Evolutionary conservation across 192 early-diverging fungal genomes (phyloP).

Genomic region (Coemansia sp.): DNA sequence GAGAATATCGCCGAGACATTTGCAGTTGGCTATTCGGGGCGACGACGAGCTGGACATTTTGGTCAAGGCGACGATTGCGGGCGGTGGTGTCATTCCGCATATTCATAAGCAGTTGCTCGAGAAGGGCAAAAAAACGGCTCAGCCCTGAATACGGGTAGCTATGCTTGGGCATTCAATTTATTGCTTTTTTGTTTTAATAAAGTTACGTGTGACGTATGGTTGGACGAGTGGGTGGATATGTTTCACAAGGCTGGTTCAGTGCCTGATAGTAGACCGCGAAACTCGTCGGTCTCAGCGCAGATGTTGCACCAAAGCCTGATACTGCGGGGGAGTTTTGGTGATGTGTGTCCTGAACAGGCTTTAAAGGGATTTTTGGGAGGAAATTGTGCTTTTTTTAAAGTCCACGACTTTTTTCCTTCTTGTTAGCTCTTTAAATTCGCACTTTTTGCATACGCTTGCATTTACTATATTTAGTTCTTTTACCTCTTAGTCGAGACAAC

Average conservation of each 20-base stretch:
- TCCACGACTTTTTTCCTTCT: not conserved
- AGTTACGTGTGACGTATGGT: not conserved
- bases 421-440: not conserved
- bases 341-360: not conserved
- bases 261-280: conserved; percentile 12
- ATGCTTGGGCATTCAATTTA: too few species aligned
- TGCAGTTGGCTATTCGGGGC: conserved; percentile 88
- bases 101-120: conserved; percentile 56
- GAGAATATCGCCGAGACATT: conserved; percentile 84
- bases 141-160: not conserved
- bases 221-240: not conserved
- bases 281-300: conserved; percentile 3
- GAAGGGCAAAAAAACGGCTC: conserved; percentile 49
- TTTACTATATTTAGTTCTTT: not conserved
- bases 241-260: not conserved
- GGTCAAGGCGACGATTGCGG: conserved; percentile 87
- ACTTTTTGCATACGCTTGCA: not conserved
- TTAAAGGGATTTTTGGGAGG: not conserved
- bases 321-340: not conserved
- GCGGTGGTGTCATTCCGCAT: conserved; percentile 78
- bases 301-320: not conserved
- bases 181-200: not conserved
- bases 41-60: conserved; percentile 89
- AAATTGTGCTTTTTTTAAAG: not conserved
- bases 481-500: not conserved